Conservation (phyloP, 225 moss, liverwort and hornwort genomes). For the Marchantia paleacea region DNA sequence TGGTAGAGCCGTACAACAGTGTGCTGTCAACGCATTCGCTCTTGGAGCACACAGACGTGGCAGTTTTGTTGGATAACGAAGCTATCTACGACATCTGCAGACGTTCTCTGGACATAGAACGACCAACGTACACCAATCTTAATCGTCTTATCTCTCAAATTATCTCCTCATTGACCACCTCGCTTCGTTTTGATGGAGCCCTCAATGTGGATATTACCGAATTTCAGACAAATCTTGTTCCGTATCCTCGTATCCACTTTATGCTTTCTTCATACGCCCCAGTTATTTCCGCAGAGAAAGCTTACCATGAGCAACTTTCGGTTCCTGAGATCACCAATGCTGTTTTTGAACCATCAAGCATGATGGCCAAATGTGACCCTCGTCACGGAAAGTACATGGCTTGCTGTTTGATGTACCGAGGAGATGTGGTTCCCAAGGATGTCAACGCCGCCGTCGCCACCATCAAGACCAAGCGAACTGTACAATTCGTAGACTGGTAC, state of each 20-base stretch:
- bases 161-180: slow-evolving; percentile 28
- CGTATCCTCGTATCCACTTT: slow-evolving; percentile 39
- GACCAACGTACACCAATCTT: slow-evolving; percentile 29
- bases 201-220: slow-evolving; percentile 38
- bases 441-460: slow-evolving; percentile 34
- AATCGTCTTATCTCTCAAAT: slow-evolving; percentile 30
- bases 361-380: slow-evolving; percentile 43
- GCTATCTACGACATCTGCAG: slow-evolving; percentile 44
- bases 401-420: slow-evolving; percentile 38
- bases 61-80: slow-evolving; percentile 29
- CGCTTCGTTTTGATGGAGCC: slow-evolving; percentile 36
- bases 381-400: slow-evolving; percentile 43
- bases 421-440: slow-evolving; percentile 41
- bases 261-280: slow-evolving; percentile 42
- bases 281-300: slow-evolving; percentile 36
- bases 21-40: slow-evolving; percentile 38
- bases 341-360: slow-evolving; percentile 31
- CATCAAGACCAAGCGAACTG: slow-evolving; percentile 35
- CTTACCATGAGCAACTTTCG: slow-evolving; percentile 37
- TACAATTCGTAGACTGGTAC: slow-evolving; percentile 39
- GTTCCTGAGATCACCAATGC: slow-evolving; percentile 35
- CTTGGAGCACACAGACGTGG: slow-evolving; percentile 30
- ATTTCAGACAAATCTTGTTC: slow-evolving; percentile 39
- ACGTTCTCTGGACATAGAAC: slow-evolving; percentile 30
- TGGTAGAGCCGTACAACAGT: slow-evolving; percentile 44